These are phyloP conservation scores for Manihot esculenta DNA, from an alignment of 441 rosid species.

Conservation along the genomic window DNA sequence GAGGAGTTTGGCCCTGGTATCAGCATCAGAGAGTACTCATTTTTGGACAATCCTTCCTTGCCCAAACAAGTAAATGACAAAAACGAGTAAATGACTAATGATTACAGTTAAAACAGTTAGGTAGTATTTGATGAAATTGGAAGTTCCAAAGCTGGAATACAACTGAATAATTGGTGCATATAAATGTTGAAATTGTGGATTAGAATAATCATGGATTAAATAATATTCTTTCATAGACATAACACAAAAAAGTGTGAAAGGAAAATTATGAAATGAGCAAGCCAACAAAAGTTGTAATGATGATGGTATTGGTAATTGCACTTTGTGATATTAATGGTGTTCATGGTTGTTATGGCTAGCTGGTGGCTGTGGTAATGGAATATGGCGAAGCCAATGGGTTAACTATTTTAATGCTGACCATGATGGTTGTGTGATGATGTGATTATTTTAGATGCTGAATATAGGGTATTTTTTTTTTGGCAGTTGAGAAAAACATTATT, in stretches of 20 bases:
- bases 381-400: background rate
- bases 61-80: slow-evolving; percentile 64
- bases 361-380: background rate
- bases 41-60: slow-evolving; percentile 71
- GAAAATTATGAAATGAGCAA: background rate
- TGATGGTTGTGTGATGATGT: background rate
- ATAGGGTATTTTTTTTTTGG: background rate
- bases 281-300: background rate
- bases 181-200: background rate
- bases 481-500: background rate
- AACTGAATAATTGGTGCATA: background rate
- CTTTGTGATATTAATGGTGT: background rate
- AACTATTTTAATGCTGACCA: background rate
- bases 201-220: background rate
- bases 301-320: background rate
- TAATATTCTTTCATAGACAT: background rate
- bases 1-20: slow-evolving; percentile 93
- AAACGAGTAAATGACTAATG: slow-evolving; percentile 46
- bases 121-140: background rate
- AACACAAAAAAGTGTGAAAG: background rate
- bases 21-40: slow-evolving; percentile 79
- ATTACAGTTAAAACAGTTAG: background rate
- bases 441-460: too few relatives aligned
- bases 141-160: background rate
- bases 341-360: too few relatives aligned